Conservation (phyloP, 768 basidiomycete genomes). For the Macrolepiota albuminosa region DNA sequence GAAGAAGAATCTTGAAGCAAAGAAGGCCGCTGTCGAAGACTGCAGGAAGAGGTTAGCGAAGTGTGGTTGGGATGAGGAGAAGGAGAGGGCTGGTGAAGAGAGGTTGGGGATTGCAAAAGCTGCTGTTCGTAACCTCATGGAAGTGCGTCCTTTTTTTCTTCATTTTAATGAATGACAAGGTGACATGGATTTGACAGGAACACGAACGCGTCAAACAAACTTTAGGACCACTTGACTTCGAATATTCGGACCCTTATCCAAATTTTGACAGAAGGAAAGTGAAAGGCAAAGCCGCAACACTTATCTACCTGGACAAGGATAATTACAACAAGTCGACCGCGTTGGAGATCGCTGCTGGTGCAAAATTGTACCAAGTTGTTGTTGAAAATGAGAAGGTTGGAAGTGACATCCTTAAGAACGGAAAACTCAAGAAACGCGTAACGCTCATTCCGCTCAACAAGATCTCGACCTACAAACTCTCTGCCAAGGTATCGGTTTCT, state of each 20-base stretch:
- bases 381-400: constrained; percentile 89
- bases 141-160: constrained; percentile 41
- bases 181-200: constrained; percentile 34
- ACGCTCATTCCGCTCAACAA: constrained; percentile 94
- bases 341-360: constrained; percentile 88
- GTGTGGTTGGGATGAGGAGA: constrained; percentile 74
- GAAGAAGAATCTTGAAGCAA: constrained; percentile 57
- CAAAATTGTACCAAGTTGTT: constrained; percentile 88
- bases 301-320: constrained; percentile 68
- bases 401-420: constrained; percentile 74
- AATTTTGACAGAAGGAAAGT: constrained; percentile 83
- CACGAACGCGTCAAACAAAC: constrained; percentile 64
- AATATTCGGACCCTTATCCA: constrained; percentile 71
- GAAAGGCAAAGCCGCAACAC: constrained; percentile 86
- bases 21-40: constrained; percentile 54
- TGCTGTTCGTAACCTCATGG: constrained; percentile 50
- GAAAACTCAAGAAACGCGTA: constrained; percentile 75
- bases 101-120: constrained; percentile 48
- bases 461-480: constrained; percentile 59
- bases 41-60: constrained; percentile 46
- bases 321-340: constrained; percentile 83
- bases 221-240: constrained; percentile 74
- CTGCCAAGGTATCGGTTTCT: constrained; percentile 34
- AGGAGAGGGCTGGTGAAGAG: constrained; percentile 55
- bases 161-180: constrained; percentile 4